A percentile compares a stretch with the other conserved stretches of the same genome.
These are phyloP conservation scores for Lolium rigidum DNA, from an alignment of 176 grass and related monocot genomes.

Conservation along the genomic window DNA sequence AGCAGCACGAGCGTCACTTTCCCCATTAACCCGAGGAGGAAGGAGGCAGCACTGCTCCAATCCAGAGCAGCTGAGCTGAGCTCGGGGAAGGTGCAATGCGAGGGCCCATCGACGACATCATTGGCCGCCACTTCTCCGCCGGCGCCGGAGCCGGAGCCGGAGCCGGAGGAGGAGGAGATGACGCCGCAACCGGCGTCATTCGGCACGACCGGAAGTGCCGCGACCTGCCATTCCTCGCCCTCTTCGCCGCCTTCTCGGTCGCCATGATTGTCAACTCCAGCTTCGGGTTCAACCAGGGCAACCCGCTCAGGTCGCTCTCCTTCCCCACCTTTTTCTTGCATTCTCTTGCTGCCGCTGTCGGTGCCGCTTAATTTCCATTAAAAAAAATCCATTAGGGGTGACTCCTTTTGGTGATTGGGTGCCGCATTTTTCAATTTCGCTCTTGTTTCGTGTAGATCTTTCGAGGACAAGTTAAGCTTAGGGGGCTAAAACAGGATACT, in stretches of 20 bases:
- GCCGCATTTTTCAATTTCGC: neutral
- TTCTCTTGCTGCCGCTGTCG: slow-evolving; percentile 1
- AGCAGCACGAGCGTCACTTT: slow-evolving; percentile 13
- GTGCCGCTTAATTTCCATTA: slow-evolving; percentile 6
- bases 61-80: neutral
- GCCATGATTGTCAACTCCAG: slow-evolving; percentile 95
- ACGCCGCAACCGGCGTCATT: slow-evolving; percentile 56
- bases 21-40: neutral
- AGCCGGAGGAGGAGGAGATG: slow-evolving; percentile 46
- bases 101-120: slow-evolving; percentile 79
- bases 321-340: neutral
- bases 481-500: neutral
- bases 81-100: slow-evolving; percentile 39
- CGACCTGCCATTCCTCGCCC: slow-evolving; percentile 77
- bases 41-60: neutral
- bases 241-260: slow-evolving; percentile 90
- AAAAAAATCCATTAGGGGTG: neutral
- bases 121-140: slow-evolving; percentile 59
- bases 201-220: slow-evolving; percentile 84
- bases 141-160: slow-evolving; percentile 26
- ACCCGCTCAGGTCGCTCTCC: slow-evolving; percentile 66
- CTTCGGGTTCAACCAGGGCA: slow-evolving; percentile 97
- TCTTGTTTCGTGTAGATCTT: neutral
- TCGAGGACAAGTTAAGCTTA: neutral
- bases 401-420: neutral